phyloP scores from a whole-genome alignment of 2,329 filamentous ascomycete species.

The Monascus ruber region DNA sequence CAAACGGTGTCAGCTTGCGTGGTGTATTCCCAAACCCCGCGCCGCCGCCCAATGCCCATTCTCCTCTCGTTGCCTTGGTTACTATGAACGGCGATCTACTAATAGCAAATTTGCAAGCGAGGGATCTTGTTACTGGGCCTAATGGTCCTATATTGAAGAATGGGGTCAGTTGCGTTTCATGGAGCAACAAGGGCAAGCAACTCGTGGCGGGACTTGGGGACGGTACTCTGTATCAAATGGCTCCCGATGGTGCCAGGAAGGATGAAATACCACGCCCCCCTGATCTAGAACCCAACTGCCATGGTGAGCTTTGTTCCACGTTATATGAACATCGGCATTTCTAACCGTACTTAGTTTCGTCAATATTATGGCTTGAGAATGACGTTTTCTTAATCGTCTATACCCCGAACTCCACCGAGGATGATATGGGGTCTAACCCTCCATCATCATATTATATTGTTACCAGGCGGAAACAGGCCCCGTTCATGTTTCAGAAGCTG shows the following conservation, averaged over 20 bases:
- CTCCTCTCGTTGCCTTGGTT: slow-evolving; percentile 66
- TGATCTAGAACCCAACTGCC: slow-evolving; percentile 49
- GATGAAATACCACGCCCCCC: slow-evolving; percentile 69
- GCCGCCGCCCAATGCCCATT: slow-evolving; percentile 38
- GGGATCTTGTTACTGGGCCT: slow-evolving; percentile 44
- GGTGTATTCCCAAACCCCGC: slow-evolving; percentile 71
- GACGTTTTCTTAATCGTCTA: slow-evolving; percentile 72
- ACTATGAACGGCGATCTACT: slow-evolving; percentile 69
- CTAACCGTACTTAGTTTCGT: slow-evolving; percentile 47
- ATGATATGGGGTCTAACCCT: slow-evolving; percentile 42
- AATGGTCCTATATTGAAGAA: slow-evolving; percentile 58
- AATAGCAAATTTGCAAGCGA: slow-evolving; percentile 67
- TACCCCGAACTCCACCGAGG: slow-evolving; percentile 48
- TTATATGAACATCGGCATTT: neutral
- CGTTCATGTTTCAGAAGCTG: slow-evolving; percentile 64
- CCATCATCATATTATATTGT: slow-evolving; percentile 70
- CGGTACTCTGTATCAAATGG: slow-evolving; percentile 73
- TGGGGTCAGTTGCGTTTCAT: slow-evolving; percentile 72
- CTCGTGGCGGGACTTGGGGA: slow-evolving; percentile 74
- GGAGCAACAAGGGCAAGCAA: slow-evolving; percentile 91
- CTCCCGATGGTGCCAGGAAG: slow-evolving; percentile 65
- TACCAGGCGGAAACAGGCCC: slow-evolving; percentile 49
- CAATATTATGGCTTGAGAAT: slow-evolving; percentile 80
- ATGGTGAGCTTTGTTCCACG: slow-evolving; percentile 43
- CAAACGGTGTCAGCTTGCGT: slow-evolving; percentile 62